Evolutionary conservation across 352 stramenopile species (phyloP), one percentile per base, ranked within the genome.

Genomic region (Globisporangium perplexum): DNA sequence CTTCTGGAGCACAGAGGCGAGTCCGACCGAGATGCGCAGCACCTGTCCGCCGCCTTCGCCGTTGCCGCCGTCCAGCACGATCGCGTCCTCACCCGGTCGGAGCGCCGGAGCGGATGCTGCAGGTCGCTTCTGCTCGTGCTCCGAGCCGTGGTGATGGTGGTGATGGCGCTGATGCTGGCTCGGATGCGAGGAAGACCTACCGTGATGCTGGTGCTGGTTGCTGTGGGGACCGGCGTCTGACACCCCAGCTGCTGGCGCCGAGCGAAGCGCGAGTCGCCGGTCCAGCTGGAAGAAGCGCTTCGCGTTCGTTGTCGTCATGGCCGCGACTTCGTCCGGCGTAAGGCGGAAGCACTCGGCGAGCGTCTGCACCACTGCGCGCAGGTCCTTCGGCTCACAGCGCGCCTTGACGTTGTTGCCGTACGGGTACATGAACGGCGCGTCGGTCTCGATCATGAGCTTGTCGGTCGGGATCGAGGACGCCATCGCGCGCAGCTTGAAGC

Each of bases 41-140:
- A 98, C 71, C 55, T 98, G 90, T 0, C 90, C 90, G 48, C 90
- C 90, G 45, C 90, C 90, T 72, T 98, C 90, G 28, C 80, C 74
- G 17, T 60, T 68, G 8, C 75, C 74, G 22, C 80, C 80, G 33
- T 91, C 60, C 4, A 91, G 42, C 3, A 72, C 44, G 15, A 80
- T 58, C 8, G 54, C 30, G 1, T 63, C 15, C 15, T 42, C 38
- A 5, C 45, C 38, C 1, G 17, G 17, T 15, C 23, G 35, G 17
- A 36, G 18, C 12, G 23, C 12, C 15, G 24, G 26, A 18, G 42
- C 2, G 7, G 18, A 3, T 36, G 46, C 17, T 48, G 39, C 44
- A 1, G 22, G 11, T 20, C 0, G n/a, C 35, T 69, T 61, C 49
- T 52, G 47, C 22, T 55, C 47, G 14, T 31, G 26, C 14, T 35